Base-by-base conservation (phyloP, 2,329 filamentous ascomycete species). In the Scedosporium dehoogii region DNA sequence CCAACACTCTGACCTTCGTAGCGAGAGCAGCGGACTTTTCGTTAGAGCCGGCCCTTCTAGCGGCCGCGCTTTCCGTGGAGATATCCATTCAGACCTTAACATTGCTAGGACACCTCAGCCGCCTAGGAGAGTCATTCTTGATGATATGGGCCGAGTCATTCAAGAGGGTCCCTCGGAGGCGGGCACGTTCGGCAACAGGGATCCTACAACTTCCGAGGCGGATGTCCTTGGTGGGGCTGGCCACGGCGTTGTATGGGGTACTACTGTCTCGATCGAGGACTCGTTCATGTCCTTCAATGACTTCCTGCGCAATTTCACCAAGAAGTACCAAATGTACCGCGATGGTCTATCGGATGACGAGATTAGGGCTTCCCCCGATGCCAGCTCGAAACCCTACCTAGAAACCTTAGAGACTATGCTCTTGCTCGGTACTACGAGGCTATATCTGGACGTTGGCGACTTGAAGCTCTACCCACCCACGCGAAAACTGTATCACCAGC, bases 391-490 rank as follows among this genome's bases (percentile, higher is more conserved):
- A 70, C 89, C 93, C 53, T 97, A 97, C 72, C 82, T 90, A 70
- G 86, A 89, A 64, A 89, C 92, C 71, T 80, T 97, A 73, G 89
- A 94, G 75, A 90, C 90, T 65, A 97, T 99, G 92, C 81, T 96
- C 56, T 85, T 92, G 63, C 81, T 97, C 6, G 92, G 92, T 56
- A 85, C 92, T 7, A 89, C 86, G 18, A 88, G 89, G 63, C 81
- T 99, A 48, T 97, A 97, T 71, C 76, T 99, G 48, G 92, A 99
- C 72, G 85, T 92, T 61, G 86, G 85, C 63, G 96, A 99, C 69
- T 80, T 99, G 64, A 96, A 96, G 72, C 83, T 92, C 12, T 99
- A 97, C 72, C 94, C 96, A 3, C 87, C 91, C 1, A 97, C 94
- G 0, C 81, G 88, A 68, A 97, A 97, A 76, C 80, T 99, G 62